Percentiles rank a stretch among this genome's conserved stretches.
Conservation (phyloP, 2,329 filamentous ascomycete genomes). For the Simplicillium sp. region DNA sequence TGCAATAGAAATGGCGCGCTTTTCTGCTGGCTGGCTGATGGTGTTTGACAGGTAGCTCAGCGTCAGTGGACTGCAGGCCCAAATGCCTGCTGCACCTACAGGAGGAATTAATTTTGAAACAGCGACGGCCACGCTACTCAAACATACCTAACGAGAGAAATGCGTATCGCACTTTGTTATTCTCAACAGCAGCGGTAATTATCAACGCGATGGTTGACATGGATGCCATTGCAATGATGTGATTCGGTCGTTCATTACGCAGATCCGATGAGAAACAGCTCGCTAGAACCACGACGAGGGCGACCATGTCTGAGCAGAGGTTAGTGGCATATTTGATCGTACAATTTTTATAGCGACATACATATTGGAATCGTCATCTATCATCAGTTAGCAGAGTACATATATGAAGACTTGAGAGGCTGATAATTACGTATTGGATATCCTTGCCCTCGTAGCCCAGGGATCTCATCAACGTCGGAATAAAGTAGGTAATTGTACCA, state of each 20-base stretch:
- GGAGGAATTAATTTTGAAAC: not conserved
- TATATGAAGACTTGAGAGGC: not conserved
- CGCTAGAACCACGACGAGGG: conserved; percentile 3
- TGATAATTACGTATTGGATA: conserved; percentile 5
- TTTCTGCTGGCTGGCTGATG: conserved; percentile 4
- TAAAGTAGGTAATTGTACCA: conserved; percentile 6
- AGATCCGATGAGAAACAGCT: conserved; percentile 7
- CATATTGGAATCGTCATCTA: conserved; percentile 7
- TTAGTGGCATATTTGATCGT: not conserved
- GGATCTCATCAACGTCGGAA: conserved; percentile 3
- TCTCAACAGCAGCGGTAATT: conserved; percentile 3
- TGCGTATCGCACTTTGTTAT: conserved; percentile 3
- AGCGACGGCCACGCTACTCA: not conserved
- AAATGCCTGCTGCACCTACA: conserved; percentile 3
- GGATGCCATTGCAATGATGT: conserved; percentile 4
- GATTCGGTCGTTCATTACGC: conserved; percentile 5
- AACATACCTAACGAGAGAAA: conserved; percentile 5
- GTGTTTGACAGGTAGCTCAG: conserved; percentile 7
- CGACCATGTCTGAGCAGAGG: conserved; percentile 1
- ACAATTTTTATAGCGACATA: not conserved
- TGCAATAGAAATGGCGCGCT: conserved; percentile 5
- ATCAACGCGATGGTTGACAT: conserved; percentile 2
- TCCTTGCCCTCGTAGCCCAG: conserved; percentile 4
- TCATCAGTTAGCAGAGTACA: not conserved
- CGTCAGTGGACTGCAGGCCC: conserved; percentile 5